Conservation (phyloP, 306 rosid species). For the Cicer judaicum region DNA sequence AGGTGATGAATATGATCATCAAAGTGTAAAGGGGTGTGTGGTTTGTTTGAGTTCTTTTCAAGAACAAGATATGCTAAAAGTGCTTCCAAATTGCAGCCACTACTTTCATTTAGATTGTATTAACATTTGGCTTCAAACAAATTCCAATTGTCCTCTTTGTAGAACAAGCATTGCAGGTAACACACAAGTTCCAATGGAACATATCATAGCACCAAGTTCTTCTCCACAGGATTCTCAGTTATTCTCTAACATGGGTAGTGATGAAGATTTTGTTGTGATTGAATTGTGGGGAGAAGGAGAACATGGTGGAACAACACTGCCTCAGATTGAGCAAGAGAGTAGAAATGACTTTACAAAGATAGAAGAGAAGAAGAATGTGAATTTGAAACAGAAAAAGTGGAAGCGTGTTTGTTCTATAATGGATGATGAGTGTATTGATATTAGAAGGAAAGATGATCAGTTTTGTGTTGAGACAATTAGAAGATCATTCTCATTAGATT, state of each 20-base stretch:
- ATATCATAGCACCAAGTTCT: slow-evolving; percentile 71
- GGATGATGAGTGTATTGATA: slow-evolving; percentile 80
- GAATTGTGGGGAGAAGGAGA: slow-evolving; percentile 58
- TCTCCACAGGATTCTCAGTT: slow-evolving; percentile 74
- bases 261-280: slow-evolving; percentile 77
- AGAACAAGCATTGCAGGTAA: slow-evolving; percentile 61
- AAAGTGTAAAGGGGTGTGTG: slow-evolving; percentile 56
- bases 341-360: slow-evolving; percentile 20
- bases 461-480: slow-evolving; percentile 64
- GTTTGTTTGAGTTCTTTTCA: slow-evolving; percentile 69
- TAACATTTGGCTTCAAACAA: slow-evolving; percentile 68
- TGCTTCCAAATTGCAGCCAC: slow-evolving; percentile 64
- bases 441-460: slow-evolving; percentile 61
- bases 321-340: slow-evolving; percentile 49
- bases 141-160: slow-evolving; percentile 73
- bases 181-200: slow-evolving; percentile 46
- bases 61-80: slow-evolving; percentile 55
- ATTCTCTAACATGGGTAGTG: slow-evolving; percentile 59
- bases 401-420: slow-evolving; percentile 62
- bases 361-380: not conserved
- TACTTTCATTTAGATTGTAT: slow-evolving; percentile 75
- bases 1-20: slow-evolving; percentile 40
- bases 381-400: slow-evolving; percentile 51
- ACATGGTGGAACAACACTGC: slow-evolving; percentile 43
- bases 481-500: slow-evolving; percentile 80